These are phyloP conservation scores for Talaromyces sp. DNA, from an alignment of 2,329 filamentous ascomycete species.

Conservation along the genomic window DNA sequence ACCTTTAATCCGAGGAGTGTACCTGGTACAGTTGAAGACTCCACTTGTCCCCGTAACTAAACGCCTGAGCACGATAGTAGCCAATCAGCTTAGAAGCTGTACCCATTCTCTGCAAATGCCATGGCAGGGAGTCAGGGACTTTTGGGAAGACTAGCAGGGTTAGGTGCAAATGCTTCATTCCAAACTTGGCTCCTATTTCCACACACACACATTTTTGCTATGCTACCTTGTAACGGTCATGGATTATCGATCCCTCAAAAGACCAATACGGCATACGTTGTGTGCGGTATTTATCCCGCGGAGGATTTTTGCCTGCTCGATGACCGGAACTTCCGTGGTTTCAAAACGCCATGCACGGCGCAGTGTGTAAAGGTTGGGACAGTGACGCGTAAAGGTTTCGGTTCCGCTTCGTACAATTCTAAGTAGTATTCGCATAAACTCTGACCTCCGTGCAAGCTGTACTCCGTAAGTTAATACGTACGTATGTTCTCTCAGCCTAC, in stretches of 20 bases:
- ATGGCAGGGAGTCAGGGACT: background rate
- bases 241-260: background rate
- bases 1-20: background rate
- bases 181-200: background rate
- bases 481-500: background rate
- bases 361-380: background rate
- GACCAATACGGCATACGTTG: background rate
- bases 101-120: background rate
- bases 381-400: background rate
- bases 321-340: background rate
- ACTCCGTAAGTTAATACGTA: background rate
- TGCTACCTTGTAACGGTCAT: background rate
- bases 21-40: background rate
- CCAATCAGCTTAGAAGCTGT: background rate
- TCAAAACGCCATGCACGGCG: background rate
- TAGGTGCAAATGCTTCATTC: background rate
- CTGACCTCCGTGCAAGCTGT: background rate
- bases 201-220: background rate
- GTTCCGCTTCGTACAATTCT: background rate
- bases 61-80: background rate
- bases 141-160: background rate
- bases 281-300: background rate
- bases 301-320: background rate
- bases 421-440: no score
- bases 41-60: background rate